Base-by-base conservation (phyloP, 2,329 filamentous ascomycete species). In the Aquanectria penicillioides region DNA sequence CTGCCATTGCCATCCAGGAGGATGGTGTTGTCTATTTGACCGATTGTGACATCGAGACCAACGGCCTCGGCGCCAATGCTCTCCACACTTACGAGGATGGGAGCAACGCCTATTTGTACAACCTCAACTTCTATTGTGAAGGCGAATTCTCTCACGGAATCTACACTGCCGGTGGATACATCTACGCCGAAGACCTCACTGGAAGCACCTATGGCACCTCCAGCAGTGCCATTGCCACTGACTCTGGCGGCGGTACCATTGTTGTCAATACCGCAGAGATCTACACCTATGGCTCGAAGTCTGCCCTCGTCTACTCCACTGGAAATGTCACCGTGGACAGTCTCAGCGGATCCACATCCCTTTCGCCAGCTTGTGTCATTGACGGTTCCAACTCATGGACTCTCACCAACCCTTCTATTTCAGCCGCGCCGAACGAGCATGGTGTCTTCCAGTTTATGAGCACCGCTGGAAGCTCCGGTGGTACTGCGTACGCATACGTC, bases 401-500 rank as follows among this genome's bases (percentile, higher is more conserved):
- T n/a, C 43, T 56, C 2, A 56, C 40, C 43, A 20, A 23, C 1
- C 52, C 52, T 3, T 34, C 33, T 3, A 54, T 54, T 10, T 54
- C 50, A 12, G 40, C 33, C 17, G 50, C 50, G 13, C 50, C 50
- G 2, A 46, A 37, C 9, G 52, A 49, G 20, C 52, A 56, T 26
- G 52, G 25, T 4, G 52, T 56, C 26, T 56, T 56, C 11, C 52
- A 56, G 26, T 56, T 56, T 15, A 56, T 56, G 52, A 56, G 52
- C 17, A 56, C 52, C 7, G 52, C 23, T 13, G 17, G 18, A 15
- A 46, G 26, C 28, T 29, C n/a, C 17, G 25, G 37, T n/a, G 28
- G 28, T 10, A 41, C 28, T 20, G 41, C 52, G 13, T 56, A 56
- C 18, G 52, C 15, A 9, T 56, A 56, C 18, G 43, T 56, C 26